Evolutionary conservation across 306 rosid species (phyloP), one percentile per base, ranked within the genome.

Genomic region (Cicer arietinum): DNA sequence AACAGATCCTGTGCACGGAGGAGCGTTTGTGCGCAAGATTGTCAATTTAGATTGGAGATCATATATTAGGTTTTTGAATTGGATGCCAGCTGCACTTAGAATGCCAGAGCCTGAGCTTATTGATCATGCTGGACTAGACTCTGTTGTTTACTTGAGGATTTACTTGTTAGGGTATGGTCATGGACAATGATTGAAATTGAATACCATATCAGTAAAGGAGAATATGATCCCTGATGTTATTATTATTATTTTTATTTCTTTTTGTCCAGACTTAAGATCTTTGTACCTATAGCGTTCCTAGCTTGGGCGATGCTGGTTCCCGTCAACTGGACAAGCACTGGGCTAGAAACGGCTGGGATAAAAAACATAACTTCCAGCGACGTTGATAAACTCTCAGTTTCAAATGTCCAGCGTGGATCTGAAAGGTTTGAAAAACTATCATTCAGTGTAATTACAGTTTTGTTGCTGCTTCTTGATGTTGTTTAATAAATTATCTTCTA

Each of bases 101-200:
- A 94, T 94, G 98, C 98, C 98, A 0, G 98, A 94, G 75, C 95
- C 81, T 30, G 98, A 92, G 88, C 98, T 94, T 57, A 90, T 94
- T 77, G 97, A 94, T 5, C 98, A 94, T 79, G 96, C 98, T 30
- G 98, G 98, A 78, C 68, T 94, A 82, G 98, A 94, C 77, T 94
- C 98, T 25, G 98, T 85, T 74, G 98, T 94, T 67, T 94, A 94
- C 88, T 80, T 94, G 87, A 86, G 98, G 74, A 94, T 94, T 72
- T 94, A 94, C 88, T 86, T 91, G 89, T 77, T 88, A 45, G 98
- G 98, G 97, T 94, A 90, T 62, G 90, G 42, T 35, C 18, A 7
- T 45, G 71, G 52, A 67, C 22, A 73, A 25, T 54, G 17, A 39
- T 14, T 77, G 58, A 66, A 73, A 30, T 2, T 30, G 37, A 2